Percentiles rank a stretch among this genome's conserved stretches.
Evolutionary conservation across 306 rosid genomes (phyloP).

Genomic region (Pyrus communis): DNA sequence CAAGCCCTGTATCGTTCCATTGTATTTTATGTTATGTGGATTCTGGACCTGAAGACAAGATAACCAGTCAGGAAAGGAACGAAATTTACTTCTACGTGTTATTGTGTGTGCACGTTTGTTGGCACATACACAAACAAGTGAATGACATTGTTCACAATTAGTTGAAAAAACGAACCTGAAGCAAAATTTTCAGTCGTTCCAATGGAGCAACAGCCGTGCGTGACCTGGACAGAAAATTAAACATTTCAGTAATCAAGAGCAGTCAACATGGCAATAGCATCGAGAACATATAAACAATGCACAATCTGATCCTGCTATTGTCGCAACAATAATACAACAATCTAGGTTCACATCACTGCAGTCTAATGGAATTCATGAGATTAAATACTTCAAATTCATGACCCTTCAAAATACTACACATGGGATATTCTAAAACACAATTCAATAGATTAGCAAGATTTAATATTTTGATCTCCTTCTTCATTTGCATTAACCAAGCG

Average conservation of each 20-base stretch:
- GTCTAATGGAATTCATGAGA: neutral
- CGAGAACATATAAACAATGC: neutral
- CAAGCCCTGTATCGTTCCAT: slow-evolving; percentile 87
- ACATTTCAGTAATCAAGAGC: neutral
- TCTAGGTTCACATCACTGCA: neutral
- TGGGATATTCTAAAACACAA: neutral
- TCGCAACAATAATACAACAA: neutral
- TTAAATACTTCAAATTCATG: neutral
- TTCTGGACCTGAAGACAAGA: slow-evolving; percentile 73
- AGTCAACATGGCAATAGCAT: neutral
- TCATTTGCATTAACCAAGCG: neutral
- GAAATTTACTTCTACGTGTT: neutral
- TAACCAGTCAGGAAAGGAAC: neutral
- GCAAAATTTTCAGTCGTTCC: slow-evolving; percentile 90
- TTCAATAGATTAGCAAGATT: neutral
- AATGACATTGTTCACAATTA: slow-evolving; percentile 2
- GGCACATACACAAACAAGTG: neutral
- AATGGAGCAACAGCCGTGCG: slow-evolving; percentile 98
- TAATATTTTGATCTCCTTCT: neutral
- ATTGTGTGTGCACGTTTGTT: neutral
- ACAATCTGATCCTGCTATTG: neutral
- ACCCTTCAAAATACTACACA: neutral
- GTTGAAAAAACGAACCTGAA: slow-evolving; percentile 57
- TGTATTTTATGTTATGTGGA: slow-evolving; percentile 84
- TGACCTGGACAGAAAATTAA: slow-evolving; percentile 49